Evolutionary conservation across 164 flowering plant species (phyloP), one percentile per base, ranked within the genome.

Genomic region (Vitis cinerea): DNA sequence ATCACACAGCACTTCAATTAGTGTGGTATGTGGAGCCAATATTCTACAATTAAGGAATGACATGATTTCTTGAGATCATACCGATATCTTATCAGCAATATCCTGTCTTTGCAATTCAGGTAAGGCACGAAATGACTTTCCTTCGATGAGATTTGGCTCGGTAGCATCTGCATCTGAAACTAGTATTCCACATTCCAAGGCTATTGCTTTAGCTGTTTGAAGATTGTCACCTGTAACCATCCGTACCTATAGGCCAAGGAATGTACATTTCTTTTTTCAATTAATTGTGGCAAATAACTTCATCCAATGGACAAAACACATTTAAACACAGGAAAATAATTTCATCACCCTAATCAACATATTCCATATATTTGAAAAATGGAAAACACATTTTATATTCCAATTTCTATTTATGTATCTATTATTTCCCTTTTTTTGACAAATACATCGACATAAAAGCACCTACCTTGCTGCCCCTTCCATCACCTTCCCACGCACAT

Each of bases 201-300:
- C 99, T 63, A 94, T 94, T 74, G 99, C 98, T 84, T 71, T 92
- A 2, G 99, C 99, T 70, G 99, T 94, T 68, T 88, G 84, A 60
- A 87, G 64, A 79, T 94, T 94, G 80, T 94, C 99, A 64, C 99
- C 99, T 23, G 99, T 94, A 16, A 94, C 92, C 99, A 94, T 92
- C 27, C 97, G 90, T 37, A 93, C 99, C 99, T 95, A 71, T 59
- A 52, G 1, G 63, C 44, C 44, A 31, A 31, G 44, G 6, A 37
- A 37, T 37, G 44, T 37, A 37, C 44, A 37, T 37, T 37, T 37
- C 44, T 6, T 37, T 37, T 6, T 3, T 37, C 7, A 37, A 37
- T 37, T 37, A 37, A 37, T 23, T 23, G 44, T 37, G 7, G 44
- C 27, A 23, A 23, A 23, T 23, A 37, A 37, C 44, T 37, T 37